Percentiles rank a stretch among this genome's conserved stretches.
phyloP scores from a whole-genome alignment of 192 early-diverging fungal genomes.

The Oehlia diaphana region DNA sequence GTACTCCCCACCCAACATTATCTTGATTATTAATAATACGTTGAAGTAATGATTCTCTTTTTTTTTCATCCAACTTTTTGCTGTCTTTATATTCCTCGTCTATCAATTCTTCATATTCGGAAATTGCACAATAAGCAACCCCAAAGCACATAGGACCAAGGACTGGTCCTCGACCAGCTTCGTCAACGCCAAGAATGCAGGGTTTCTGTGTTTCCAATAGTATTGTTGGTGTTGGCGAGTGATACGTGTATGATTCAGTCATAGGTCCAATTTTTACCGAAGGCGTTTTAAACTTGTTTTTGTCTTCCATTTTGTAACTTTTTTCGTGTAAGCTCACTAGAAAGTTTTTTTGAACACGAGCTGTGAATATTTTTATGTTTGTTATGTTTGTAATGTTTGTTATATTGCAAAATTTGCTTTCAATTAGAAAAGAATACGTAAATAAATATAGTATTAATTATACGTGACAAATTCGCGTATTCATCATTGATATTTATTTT shows the following conservation, averaged over 20 bases:
- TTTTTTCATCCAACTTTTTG: slow-evolving; percentile 82
- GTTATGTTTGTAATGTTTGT: too few species aligned
- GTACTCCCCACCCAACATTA: slow-evolving; percentile 82
- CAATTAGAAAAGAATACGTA: too few species aligned
- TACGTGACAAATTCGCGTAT: too few species aligned
- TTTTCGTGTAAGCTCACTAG: too few species aligned
- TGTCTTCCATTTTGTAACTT: too few species aligned
- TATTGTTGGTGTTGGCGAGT: slow-evolving; percentile 21
- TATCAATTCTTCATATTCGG: slow-evolving; percentile 47
- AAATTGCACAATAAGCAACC: slow-evolving; percentile 74
- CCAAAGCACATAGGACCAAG: slow-evolving; percentile 98
- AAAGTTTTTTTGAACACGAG: too few species aligned
- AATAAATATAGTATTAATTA: too few species aligned
- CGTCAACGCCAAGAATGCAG: slow-evolving; percentile 90
- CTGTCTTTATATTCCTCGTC: slow-evolving; percentile 66
- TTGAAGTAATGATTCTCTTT: slow-evolving; percentile 71
- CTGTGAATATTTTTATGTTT: too few species aligned
- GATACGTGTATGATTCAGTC: slow-evolving; percentile 25
- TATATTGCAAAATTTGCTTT: too few species aligned
- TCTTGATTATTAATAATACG: slow-evolving; percentile 56
- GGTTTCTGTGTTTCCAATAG: slow-evolving; percentile 37
- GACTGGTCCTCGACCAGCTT: slow-evolving; percentile 96
- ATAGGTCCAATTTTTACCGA: slow-evolving; percentile 6
- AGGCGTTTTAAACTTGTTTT: not conserved
- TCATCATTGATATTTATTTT: too few species aligned